Evolutionary conservation across 352 stramenopile species (phyloP).

Genomic region (Globisporangium uncinulatum): DNA sequence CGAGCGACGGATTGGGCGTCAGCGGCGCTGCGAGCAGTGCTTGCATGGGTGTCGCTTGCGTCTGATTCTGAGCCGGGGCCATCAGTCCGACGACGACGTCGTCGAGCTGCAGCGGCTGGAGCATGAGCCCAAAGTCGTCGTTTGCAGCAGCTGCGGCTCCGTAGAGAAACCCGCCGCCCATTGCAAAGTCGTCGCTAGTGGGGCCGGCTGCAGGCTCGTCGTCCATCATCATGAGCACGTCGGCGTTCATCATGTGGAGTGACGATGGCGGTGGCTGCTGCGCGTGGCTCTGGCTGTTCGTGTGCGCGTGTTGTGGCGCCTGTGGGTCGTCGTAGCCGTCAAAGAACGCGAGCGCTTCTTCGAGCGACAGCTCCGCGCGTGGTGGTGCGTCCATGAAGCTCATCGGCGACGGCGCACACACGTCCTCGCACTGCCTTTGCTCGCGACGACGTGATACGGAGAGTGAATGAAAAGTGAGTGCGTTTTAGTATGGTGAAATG

Average conservation of each 20-base stretch:
- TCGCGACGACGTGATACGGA: no score
- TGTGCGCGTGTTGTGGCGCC: neutral
- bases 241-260: neutral
- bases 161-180: conserved; percentile 3
- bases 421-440: no score
- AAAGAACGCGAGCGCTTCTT: conserved; percentile 18
- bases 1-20: neutral
- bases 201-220: neutral
- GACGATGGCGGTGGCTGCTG: conserved; percentile 1
- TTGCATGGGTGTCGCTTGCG: conserved; percentile 5
- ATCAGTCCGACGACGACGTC: neutral
- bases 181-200: neutral
- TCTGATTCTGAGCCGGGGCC: neutral
- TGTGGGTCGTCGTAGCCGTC: conserved; percentile 12
- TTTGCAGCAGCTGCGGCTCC: no score
- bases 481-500: no score
- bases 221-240: conserved; percentile 17
- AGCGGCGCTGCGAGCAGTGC: conserved; percentile 6
- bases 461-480: no score
- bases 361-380: conserved; percentile 10
- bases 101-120: conserved; percentile 14
- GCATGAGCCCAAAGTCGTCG: conserved; percentile 10
- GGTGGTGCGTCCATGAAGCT: no score
- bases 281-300: neutral
- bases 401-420: no score